These are phyloP conservation scores for Citrus sinensis DNA, from an alignment of 345 rosid genomes.

Conservation along the genomic window DVS_A1.0 CM039167.1:27271501-27272000, in stretches of 20 bases:
- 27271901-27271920: background rate
- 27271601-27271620: constrained; percentile 77
- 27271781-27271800: background rate
- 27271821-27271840: background rate
- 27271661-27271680: constrained; percentile 78
- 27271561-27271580: constrained; percentile 75
- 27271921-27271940: background rate
- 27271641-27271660: constrained; percentile 88
- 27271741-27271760: background rate
- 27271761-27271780: background rate
- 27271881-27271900: background rate
- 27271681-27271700: background rate
- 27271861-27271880: no score
- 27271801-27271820: background rate
- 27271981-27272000: background rate
- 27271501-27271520: constrained; percentile 95
- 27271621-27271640: constrained; percentile 99
- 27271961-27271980: background rate
- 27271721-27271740: background rate
- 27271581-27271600: constrained; percentile 89
- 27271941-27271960: background rate
- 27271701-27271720: background rate
- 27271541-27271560: constrained; percentile 90
- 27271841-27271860: no score
- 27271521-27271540: constrained; percentile 95